Percentiles rank a stretch among this genome's conserved stretches.
Conservation (phyloP, 495 filamentous ascomycete species). For the Aspergillus affinis region DNA sequence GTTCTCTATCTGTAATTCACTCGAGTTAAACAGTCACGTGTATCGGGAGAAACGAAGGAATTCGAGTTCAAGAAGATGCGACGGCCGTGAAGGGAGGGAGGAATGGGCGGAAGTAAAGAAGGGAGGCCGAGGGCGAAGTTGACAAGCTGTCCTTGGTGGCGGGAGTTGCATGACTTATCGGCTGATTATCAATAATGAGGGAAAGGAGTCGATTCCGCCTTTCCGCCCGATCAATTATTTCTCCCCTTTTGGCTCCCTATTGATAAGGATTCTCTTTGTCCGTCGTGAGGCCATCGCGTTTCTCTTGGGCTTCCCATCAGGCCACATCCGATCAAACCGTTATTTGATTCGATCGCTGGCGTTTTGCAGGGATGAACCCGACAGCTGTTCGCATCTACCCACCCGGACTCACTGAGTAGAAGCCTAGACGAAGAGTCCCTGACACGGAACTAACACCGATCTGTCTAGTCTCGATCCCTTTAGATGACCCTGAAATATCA, state of each 20-base stretch:
- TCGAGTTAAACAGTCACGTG: neutral
- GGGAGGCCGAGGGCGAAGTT: slow-evolving; percentile 21
- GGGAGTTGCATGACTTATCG: slow-evolving; percentile 19
- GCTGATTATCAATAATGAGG: slow-evolving; percentile 15
- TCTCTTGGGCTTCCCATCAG: neutral
- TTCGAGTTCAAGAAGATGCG: neutral
- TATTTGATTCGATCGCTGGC: too few species aligned
- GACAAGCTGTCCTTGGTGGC: slow-evolving; percentile 37
- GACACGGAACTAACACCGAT: neutral
- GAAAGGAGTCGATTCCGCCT: neutral
- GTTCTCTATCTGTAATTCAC: neutral
- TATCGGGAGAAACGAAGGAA: slow-evolving; percentile 3
- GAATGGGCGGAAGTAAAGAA: slow-evolving; percentile 14
- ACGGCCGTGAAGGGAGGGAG: slow-evolving; percentile 1
- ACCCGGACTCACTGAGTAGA: neutral
- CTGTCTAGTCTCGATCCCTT: neutral
- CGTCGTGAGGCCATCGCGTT: neutral
- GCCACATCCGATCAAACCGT: neutral
- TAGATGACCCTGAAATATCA: neutral
- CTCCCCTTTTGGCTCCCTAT: neutral
- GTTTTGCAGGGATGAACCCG: neutral
- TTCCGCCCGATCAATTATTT: neutral
- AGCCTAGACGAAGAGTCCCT: neutral
- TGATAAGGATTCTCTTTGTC: neutral
- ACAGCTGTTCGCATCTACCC: neutral